These are phyloP conservation scores for Lipomyces oligophaga DNA, from an alignment of 805 yeast genomes.

Conservation along the genomic window DNA sequence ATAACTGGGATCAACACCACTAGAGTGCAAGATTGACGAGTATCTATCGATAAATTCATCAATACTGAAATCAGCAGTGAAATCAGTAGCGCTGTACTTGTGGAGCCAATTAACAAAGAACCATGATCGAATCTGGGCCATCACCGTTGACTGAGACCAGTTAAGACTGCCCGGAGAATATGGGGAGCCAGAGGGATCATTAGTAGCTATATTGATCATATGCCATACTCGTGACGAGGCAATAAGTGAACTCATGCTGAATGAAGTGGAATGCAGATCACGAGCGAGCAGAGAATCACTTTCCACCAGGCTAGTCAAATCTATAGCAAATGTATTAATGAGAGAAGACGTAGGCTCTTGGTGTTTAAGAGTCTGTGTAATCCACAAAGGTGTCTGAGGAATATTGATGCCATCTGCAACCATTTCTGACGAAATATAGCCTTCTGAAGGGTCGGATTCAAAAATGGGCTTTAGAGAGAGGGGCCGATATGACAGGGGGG, in stretches of 20 bases:
- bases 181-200: conserved; percentile 22
- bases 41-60: conserved; percentile 40
- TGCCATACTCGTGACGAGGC: conserved; percentile 40
- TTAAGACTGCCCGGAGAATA: conserved; percentile 30
- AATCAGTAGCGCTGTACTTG: conserved; percentile 37
- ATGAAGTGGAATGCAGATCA: conserved; percentile 3
- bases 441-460: conserved; percentile 35
- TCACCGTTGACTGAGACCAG: conserved; percentile 39
- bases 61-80: conserved; percentile 41
- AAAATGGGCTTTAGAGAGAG: conserved; percentile 37
- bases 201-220: conserved; percentile 28
- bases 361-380: conserved; percentile 17
- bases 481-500: conserved; percentile 30
- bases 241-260: conserved; percentile 32
- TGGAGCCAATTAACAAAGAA: conserved; percentile 41
- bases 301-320: conserved; percentile 18
- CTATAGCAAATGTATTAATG: conserved; percentile 11
- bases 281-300: conserved; percentile 9
- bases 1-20: conserved; percentile 28
- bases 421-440: conserved; percentile 39
- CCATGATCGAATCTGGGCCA: conserved; percentile 39
- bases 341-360: conserved; percentile 12
- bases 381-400: conserved; percentile 33
- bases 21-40: conserved; percentile 34
- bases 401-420: conserved; percentile 38